Evolutionary conservation across 305 asterid species (phyloP).

Genomic region (Fraxinus paxiana): DNA sequence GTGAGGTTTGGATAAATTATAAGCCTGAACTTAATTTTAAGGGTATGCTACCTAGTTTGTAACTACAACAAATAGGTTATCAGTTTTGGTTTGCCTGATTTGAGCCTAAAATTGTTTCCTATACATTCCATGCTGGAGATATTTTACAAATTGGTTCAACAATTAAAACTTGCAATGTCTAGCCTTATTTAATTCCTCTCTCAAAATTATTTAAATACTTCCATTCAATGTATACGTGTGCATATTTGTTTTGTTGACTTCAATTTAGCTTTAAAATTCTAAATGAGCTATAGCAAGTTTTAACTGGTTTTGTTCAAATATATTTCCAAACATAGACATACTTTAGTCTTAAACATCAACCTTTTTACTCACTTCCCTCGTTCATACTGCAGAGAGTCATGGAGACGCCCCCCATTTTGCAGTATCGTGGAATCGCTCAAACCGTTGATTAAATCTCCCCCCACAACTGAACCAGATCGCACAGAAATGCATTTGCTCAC

Average conservation of each 20-base stretch:
- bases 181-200: background rate
- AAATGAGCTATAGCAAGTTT: background rate
- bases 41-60: background rate
- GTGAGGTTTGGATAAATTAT: background rate
- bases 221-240: background rate
- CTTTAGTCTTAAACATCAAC: background rate
- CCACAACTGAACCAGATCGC: slow-evolving; percentile 43
- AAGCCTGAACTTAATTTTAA: slow-evolving; percentile 11
- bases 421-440: slow-evolving; percentile 68
- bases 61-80: background rate
- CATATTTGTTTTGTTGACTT: slow-evolving; percentile 2
- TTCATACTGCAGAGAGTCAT: slow-evolving; percentile 62
- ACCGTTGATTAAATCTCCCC: slow-evolving; percentile 49
- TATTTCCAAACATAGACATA: slow-evolving; percentile 3
- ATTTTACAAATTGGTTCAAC: slow-evolving; percentile 8
- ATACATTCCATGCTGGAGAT: slow-evolving; percentile 4
- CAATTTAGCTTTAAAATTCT: slow-evolving; percentile 13
- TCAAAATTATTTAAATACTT: background rate
- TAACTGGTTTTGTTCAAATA: background rate
- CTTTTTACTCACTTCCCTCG: slow-evolving; percentile 16
- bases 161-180: background rate
- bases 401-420: slow-evolving; percentile 82
- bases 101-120: slow-evolving; percentile 4
- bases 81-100: slow-evolving; percentile 1
- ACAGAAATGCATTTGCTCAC: slow-evolving; percentile 41